Conservation (phyloP, 345 rosid genomes). For the Raphanus raphanistrum region DNA sequence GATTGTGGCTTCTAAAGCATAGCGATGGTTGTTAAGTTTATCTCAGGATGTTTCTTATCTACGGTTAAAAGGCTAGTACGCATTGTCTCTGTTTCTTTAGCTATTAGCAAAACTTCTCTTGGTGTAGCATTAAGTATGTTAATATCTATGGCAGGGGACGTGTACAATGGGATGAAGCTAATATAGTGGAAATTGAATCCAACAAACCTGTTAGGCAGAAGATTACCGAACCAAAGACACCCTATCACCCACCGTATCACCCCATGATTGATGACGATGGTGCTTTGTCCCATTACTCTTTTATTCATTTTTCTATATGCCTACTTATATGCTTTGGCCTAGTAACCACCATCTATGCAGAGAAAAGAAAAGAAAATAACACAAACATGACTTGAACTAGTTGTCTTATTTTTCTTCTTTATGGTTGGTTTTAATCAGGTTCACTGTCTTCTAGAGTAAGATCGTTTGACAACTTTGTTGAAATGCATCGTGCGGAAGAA, state of each 20-base stretch:
- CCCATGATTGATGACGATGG: background rate
- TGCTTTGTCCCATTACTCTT: background rate
- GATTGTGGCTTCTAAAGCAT: background rate
- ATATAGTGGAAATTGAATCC: slow-evolving; percentile 86
- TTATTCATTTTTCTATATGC: background rate
- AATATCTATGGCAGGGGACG: slow-evolving; percentile 45
- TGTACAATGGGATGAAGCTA: slow-evolving; percentile 87
- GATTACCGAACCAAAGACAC: background rate
- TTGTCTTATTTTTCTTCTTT: background rate
- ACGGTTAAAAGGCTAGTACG: background rate
- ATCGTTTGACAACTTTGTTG: slow-evolving; percentile 57
- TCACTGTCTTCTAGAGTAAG: slow-evolving; percentile 58
- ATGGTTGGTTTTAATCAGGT: slow-evolving; percentile 41
- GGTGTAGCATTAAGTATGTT: slow-evolving; percentile 2
- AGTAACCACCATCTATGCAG: background rate
- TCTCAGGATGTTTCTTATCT: background rate
- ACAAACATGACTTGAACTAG: slow-evolving; percentile 6
- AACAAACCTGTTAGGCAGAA: slow-evolving; percentile 87
- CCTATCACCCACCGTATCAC: background rate
- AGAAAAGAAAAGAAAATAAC: background rate
- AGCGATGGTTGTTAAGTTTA: slow-evolving; percentile 11
- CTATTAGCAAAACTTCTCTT: background rate
- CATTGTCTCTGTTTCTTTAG: slow-evolving; percentile 1
- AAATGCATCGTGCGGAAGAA: slow-evolving; percentile 66
- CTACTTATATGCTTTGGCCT: slow-evolving; percentile 3